These are phyloP conservation scores for Euclidium syriacum DNA, from an alignment of 345 rosid species.

Conservation along the genomic window DNA sequence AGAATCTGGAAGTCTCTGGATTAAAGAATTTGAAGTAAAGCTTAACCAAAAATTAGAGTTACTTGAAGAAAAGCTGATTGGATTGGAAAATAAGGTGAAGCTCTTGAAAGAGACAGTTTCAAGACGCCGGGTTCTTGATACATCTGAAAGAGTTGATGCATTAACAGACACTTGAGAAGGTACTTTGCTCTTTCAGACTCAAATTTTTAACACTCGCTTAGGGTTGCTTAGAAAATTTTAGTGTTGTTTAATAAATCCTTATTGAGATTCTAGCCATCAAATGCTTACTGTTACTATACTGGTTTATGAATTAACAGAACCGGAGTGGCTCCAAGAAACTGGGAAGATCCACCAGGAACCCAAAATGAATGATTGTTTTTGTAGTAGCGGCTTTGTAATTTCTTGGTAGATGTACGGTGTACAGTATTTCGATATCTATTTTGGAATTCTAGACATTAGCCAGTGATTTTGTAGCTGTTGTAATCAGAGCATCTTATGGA, in stretches of 20 bases:
- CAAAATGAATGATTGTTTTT: not conserved
- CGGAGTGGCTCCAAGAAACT: not conserved
- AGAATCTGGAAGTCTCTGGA: slow-evolving; percentile 41
- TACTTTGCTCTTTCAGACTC: not conserved
- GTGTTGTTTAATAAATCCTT: not conserved
- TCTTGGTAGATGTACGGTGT: not conserved
- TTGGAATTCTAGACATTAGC: not conserved
- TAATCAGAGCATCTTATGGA: not conserved
- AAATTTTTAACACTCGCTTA: not conserved
- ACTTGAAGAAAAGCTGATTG: slow-evolving; percentile 29
- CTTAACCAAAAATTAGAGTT: slow-evolving; percentile 19
- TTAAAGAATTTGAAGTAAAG: slow-evolving; percentile 31
- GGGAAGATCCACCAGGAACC: not conserved
- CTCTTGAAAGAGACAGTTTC: slow-evolving; percentile 33
- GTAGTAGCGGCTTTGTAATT: not conserved
- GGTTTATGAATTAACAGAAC: not conserved
- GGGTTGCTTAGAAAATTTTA: no score
- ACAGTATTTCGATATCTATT: not conserved
- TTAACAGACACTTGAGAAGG: slow-evolving; percentile 18
- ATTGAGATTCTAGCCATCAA: not conserved
- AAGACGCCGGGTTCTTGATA: slow-evolving; percentile 23
- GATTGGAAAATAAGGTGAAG: slow-evolving; percentile 34
- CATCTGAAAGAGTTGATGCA: slow-evolving; percentile 17
- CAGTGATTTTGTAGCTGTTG: not conserved
- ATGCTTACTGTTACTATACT: not conserved